Evolutionary conservation across 129 eudicot genomes (phyloP).

Genomic region (Smallanthus sonchifolius): DNA sequence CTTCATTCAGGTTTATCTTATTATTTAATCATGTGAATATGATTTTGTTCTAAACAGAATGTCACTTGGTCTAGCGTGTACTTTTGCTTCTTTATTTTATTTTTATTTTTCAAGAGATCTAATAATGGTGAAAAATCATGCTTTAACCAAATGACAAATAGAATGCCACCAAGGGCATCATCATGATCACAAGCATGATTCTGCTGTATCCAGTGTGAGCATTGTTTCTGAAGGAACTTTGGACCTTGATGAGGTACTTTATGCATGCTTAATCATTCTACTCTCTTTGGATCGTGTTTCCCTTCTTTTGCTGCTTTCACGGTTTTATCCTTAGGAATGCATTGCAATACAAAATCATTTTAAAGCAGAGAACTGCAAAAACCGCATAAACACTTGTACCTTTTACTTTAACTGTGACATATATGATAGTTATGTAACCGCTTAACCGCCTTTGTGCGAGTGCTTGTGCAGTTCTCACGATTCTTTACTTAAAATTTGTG

Average conservation of each 20-base stretch:
- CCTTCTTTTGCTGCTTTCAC: neutral
- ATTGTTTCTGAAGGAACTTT: slow-evolving; percentile 91
- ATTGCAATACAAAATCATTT: neutral
- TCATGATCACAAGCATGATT: slow-evolving; percentile 86
- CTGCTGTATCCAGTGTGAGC: slow-evolving; percentile 90
- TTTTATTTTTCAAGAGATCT: neutral
- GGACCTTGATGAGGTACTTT: slow-evolving; percentile 85
- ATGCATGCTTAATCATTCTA: neutral
- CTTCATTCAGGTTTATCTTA: neutral
- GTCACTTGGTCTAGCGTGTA: neutral
- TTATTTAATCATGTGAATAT: neutral
- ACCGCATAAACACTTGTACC: neutral
- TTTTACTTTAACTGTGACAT: neutral
- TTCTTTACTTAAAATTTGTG: no score
- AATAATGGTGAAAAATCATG: neutral
- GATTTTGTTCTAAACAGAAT: neutral
- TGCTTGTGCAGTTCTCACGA: neutral
- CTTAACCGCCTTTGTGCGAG: neutral
- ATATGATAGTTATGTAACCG: neutral
- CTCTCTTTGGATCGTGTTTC: neutral
- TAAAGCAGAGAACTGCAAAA: neutral
- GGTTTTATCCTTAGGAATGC: neutral
- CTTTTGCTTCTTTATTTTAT: neutral
- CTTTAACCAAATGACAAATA: slow-evolving; percentile 10
- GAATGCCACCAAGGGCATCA: slow-evolving; percentile 68